These are phyloP conservation scores for Fusarium vanettenii DNA, from an alignment of 2,329 filamentous ascomycete genomes.

Conservation along the genomic window DNA sequence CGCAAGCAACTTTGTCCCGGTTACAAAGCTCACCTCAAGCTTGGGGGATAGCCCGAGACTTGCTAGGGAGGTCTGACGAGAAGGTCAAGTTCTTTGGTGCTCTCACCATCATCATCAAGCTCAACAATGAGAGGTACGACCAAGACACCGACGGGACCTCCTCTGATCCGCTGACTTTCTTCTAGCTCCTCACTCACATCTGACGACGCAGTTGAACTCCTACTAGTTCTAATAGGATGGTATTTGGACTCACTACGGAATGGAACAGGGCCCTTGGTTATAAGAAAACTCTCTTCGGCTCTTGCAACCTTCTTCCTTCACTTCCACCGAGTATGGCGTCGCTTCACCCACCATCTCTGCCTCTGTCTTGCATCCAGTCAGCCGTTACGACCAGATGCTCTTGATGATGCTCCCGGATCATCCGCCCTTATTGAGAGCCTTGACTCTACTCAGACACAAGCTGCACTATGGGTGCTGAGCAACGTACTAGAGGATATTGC, in stretches of 20 bases:
- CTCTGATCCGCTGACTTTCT: background rate
- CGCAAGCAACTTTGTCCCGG: constrained; percentile 80
- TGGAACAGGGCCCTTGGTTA: constrained; percentile 69
- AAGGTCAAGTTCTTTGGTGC: constrained; percentile 93
- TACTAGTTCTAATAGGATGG: constrained; percentile 72
- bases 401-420: constrained; percentile 52
- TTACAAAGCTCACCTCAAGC: constrained; percentile 84
- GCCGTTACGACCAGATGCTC: constrained; percentile 30
- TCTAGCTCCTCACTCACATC: constrained; percentile 63
- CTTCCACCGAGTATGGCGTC: constrained; percentile 74
- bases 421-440: constrained; percentile 61
- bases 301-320: constrained; percentile 81
- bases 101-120: constrained; percentile 91
- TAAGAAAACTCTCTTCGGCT: constrained; percentile 81
- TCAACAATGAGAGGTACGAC: constrained; percentile 87
- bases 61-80: constrained; percentile 76
- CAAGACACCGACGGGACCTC: no score
- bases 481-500: constrained; percentile 51
- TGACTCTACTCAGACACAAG: constrained; percentile 60
- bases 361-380: constrained; percentile 61
- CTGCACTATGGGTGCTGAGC: constrained; percentile 71
- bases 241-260: constrained; percentile 65
- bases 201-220: constrained; percentile 68
- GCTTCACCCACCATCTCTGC: constrained; percentile 70
- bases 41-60: constrained; percentile 85